phyloP scores from a whole-genome alignment of 2,329 filamentous ascomycete species.

The Colletotrichum horii region DNA sequence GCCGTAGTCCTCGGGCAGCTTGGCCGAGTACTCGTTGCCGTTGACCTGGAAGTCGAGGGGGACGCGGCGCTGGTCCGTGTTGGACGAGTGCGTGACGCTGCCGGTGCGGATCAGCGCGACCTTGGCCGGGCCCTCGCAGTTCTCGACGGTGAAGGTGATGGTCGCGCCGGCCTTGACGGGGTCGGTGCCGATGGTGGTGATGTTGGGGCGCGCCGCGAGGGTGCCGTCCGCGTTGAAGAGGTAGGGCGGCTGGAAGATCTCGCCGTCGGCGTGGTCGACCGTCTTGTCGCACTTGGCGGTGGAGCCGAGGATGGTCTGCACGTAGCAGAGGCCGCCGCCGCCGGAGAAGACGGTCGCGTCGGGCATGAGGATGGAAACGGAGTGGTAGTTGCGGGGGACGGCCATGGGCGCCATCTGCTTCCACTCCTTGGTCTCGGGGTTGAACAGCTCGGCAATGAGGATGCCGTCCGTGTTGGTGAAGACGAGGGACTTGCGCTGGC shows the following conservation, averaged over 20 bases:
- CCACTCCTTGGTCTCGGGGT: conserved; percentile 46
- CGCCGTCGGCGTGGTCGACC: conserved; percentile 57
- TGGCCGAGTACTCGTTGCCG: conserved; percentile 40
- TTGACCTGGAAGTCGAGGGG: conserved; percentile 36
- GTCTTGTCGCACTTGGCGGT: conserved; percentile 40
- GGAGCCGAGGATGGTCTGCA: conserved; percentile 18
- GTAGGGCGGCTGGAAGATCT: conserved; percentile 62
- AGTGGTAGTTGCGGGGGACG: conserved; percentile 55
- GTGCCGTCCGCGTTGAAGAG: conserved; percentile 52
- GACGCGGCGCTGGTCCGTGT: conserved; percentile 63
- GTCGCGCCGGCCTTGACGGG: conserved; percentile 30
- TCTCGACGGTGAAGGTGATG: conserved; percentile 29
- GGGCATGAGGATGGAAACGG: conserved; percentile 50
- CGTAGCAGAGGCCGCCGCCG: conserved; percentile 57
- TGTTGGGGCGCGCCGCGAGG: conserved; percentile 44
- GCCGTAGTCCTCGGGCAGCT: conserved; percentile 52
- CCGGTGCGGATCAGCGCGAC: conserved; percentile 54
- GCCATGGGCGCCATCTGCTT: conserved; percentile 38
- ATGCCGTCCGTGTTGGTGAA: conserved; percentile 50
- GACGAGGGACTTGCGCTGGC: conserved; percentile 43
- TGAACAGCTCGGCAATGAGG: conserved; percentile 50
- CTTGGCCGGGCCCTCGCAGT: conserved; percentile 34
- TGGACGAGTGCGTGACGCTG: conserved; percentile 58
- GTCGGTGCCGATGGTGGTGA: conserved; percentile 33
- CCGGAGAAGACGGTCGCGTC: conserved; percentile 56